phyloP scores from a whole-genome alignment of 148 eudicot genomes.

The Persicaria tinctoria region DNA sequence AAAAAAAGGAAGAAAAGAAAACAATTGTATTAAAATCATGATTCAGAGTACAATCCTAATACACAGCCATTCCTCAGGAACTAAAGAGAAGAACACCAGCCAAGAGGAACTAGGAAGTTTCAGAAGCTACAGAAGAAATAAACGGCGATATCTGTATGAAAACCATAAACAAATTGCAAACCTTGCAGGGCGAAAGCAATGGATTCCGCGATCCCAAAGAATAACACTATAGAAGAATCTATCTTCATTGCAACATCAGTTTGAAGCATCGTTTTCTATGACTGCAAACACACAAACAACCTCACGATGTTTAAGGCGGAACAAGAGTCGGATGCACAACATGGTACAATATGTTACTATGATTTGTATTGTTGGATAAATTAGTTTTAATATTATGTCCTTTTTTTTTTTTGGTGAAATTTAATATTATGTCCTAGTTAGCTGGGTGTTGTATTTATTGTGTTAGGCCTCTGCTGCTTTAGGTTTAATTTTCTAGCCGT shows the following conservation, averaged over 20 bases:
- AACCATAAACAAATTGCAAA: background rate
- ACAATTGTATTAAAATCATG: background rate
- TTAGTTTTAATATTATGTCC: too few relatives aligned
- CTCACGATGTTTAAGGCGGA: background rate
- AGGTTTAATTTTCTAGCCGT: too few relatives aligned
- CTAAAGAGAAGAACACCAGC: background rate
- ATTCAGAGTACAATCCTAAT: conserved; percentile 5
- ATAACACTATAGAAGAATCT: background rate
- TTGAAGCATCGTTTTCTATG: background rate
- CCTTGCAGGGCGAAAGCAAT: background rate
- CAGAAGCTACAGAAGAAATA: conserved; percentile 2
- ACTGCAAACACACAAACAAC: background rate
- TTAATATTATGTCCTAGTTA: too few relatives aligned
- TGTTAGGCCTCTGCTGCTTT: too few relatives aligned
- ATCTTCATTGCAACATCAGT: background rate
- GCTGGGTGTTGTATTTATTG: too few relatives aligned
- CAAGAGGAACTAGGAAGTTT: background rate
- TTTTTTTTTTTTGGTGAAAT: too few relatives aligned
- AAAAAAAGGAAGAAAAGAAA: background rate
- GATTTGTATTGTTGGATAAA: background rate
- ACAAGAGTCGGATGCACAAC: background rate
- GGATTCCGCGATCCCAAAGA: background rate
- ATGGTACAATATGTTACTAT: background rate
- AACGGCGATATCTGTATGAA: conserved; percentile 2
- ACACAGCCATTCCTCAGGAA: conserved; percentile 4